These are phyloP conservation scores for Xerocomus nothofagi DNA, from an alignment of 1,284 basidiomycete species.

Conservation along the genomic window DNA sequence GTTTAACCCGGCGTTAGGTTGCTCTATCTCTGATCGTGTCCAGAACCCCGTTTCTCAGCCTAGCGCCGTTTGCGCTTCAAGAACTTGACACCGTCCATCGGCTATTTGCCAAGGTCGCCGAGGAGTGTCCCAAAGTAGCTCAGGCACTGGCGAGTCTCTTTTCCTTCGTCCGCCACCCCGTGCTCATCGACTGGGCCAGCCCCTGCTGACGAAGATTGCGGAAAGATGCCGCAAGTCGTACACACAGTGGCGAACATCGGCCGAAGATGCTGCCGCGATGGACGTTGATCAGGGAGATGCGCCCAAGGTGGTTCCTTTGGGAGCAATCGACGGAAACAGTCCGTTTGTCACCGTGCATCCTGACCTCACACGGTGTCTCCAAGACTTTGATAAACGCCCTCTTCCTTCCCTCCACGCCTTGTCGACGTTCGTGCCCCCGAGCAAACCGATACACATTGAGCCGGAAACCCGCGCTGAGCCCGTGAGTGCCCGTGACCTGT, in stretches of 20 bases:
- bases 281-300: conserved; percentile 26
- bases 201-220: conserved; percentile 49
- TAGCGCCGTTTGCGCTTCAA: conserved; percentile 52
- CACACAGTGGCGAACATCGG: conserved; percentile 35
- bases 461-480: conserved; percentile 18
- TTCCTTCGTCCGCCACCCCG: background rate
- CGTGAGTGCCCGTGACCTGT: conserved; percentile 27
- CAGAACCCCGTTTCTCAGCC: conserved; percentile 50
- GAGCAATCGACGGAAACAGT: conserved; percentile 2
- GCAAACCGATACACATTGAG: conserved; percentile 16
- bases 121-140: conserved; percentile 46
- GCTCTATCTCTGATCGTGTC: conserved; percentile 60
- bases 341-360: conserved; percentile 25
- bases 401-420: conserved; percentile 23
- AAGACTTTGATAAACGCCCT: conserved; percentile 25
- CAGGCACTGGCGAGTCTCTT: conserved; percentile 46
- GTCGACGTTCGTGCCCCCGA: conserved; percentile 27
- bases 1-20: conserved; percentile 44
- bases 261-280: conserved; percentile 22
- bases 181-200: conserved; percentile 34
- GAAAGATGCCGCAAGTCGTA: conserved; percentile 46
- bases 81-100: conserved; percentile 49
- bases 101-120: conserved; percentile 47
- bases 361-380: conserved; percentile 26
- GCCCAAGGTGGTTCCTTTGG: background rate